Conservation (phyloP, 1,139 yeast genomes). For the Arxiozyma bovina region DNA sequence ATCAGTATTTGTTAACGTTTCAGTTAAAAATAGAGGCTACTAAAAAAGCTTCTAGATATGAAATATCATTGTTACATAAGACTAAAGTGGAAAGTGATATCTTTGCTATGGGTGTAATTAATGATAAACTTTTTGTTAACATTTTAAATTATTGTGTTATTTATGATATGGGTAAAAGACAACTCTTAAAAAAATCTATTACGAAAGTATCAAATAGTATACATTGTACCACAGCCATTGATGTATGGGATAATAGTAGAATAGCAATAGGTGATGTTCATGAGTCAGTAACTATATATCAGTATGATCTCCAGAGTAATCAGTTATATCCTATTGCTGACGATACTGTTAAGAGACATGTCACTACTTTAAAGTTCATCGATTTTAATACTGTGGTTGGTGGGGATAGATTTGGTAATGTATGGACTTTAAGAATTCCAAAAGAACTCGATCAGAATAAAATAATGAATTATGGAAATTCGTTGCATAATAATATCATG, state of each 20-base stretch:
- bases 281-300: slow-evolving; percentile 52
- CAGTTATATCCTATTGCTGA: slow-evolving; percentile 56
- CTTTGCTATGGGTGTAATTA: slow-evolving; percentile 45
- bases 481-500: slow-evolving; percentile 16
- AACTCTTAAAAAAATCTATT: slow-evolving; percentile 58
- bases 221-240: slow-evolving; percentile 43
- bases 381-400: slow-evolving; percentile 72
- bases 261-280: slow-evolving; percentile 61
- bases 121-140: slow-evolving; percentile 57
- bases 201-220: slow-evolving; percentile 34
- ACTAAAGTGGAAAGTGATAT: slow-evolving; percentile 50
- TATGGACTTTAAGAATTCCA: slow-evolving; percentile 59
- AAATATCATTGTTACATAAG: slow-evolving; percentile 47
- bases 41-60: slow-evolving; percentile 8
- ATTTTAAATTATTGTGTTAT: slow-evolving; percentile 46
- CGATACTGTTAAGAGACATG: slow-evolving; percentile 60
- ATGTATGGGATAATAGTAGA: slow-evolving; percentile 45
- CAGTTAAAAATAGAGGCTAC: slow-evolving; percentile 13
- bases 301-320: slow-evolving; percentile 45
- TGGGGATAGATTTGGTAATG: slow-evolving; percentile 86
- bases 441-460: slow-evolving; percentile 22
- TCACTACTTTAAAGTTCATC: slow-evolving; percentile 49
- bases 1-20: slow-evolving; percentile 15
- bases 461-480: neutral
- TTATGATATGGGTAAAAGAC: slow-evolving; percentile 72